Base-by-base conservation (phyloP, 805 yeast genomes). In the Lipomyces yamadae region DNA sequence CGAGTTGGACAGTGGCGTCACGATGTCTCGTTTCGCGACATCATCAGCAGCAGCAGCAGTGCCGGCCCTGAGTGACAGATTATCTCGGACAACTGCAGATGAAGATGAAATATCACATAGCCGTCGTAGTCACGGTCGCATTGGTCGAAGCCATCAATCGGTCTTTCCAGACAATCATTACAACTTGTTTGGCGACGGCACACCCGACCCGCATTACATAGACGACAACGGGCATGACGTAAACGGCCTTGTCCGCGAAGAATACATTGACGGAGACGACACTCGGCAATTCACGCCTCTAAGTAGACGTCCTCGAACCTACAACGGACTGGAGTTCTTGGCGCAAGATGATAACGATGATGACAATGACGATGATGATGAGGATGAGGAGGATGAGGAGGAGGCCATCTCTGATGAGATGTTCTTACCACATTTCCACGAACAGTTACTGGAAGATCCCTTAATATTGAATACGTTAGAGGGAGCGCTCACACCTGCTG, bases 391-490 rank as follows among this genome's bases (percentile, higher is more conserved):
- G 8, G 55, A 52, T 29, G 55, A 7, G 29, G 55, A 52, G 8
- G 34, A 24, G 11, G 32, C 3, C 33, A 13, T 32, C 55, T 42
- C 48, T 42, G 48, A 42, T 24, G 48, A 42, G 48, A n/a, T 42
- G 48, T 52, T 52, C 18, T 29, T 52, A 29, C 55, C 55, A 10
- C 55, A 32, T n/a, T 52, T 52, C 34, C 55, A 52, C 11, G 55
- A 52, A 29, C 55, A 29, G 18, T 32, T 52, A 29, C 7, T 52
- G 32, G 55, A 52, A 29, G 11, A 56, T 3, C 34, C 48, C 6
- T 30, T 34, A 32, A 56, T 33, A 10, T 30, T 34, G 48, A 56
- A 24, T 35, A 56, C 48, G 11, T 13, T 33, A 15, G 59, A 39
- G 29, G 59, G 15, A 30, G 35, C 37, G 7, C 32, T 39, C 6